Evolutionary conservation across 1,139 yeast species (phyloP), one percentile per base, ranked within the genome.

Genomic region (Candida frijolesensis): DNA sequence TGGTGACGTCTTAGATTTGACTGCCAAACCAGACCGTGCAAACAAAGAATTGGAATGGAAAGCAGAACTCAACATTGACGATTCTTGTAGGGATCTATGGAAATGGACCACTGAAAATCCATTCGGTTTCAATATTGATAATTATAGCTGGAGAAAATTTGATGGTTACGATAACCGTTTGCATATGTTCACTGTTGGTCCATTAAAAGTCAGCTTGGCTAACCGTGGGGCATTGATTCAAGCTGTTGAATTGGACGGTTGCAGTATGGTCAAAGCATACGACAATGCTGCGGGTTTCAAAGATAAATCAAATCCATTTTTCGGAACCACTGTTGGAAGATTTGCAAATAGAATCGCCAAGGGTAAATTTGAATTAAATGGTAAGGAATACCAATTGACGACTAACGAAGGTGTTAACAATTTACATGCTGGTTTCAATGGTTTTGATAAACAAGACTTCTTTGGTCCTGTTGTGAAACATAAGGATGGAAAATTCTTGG

Each of bases 1-100:
- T n/a, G 96, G 95, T 32, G 96, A 88, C 65, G 96, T 88, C 15
- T 75, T 87, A 49, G 78, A 87, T 61, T 79, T 88, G 62, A 85
- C 94, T 4, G 92, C 95, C 11, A 80, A 83, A 62, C 84, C 90
- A 18, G 69, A 76, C 16, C 76, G 91, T 50, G 95, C 96, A 34
- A 79, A 82, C 57, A 55, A 61, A 3, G 95, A 88, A 66, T 77
- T 88, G 52, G 63, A 76, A 45, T 89, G 95, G 95, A 63, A 71
- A 53, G 85, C 91, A 2, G 67, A 78, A 57, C 67, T 80, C 27
- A 62, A 80, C 18, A 74, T 88, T 53, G 84, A 82, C 42, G 78
- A 80, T 40, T 90, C 95, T 10, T 87, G 95, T 65, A 68, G 65
- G 42, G 94, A 87, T 65, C 73, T 87, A 57, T 88, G 95, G 95